Base-by-base conservation (phyloP, 805 yeast species). In the Lachancea fermentati region DNA sequence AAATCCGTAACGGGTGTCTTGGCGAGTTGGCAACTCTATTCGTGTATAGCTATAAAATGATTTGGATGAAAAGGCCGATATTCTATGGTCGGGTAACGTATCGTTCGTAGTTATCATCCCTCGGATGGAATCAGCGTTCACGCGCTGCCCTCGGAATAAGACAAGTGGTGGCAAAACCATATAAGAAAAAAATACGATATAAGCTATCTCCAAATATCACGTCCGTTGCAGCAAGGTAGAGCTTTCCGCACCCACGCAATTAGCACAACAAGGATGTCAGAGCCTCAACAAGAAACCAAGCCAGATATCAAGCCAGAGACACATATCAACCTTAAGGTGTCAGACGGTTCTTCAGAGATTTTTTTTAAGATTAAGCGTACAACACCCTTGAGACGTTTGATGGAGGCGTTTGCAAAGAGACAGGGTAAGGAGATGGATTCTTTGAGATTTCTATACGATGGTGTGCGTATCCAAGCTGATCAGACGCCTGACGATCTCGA, bases 331-430 rank as follows among this genome's bases (percentile, higher is more conserved):
- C 70, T 93, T 66, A 88, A 87, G 65, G 98, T 93, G 35, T 81
- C 95, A 26, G 98, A 93, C 64, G 95, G 95, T 35, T 73, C 82
- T 39, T 83, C 95, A 15, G 99, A 93, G 64, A 89, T 93, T 48
- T 88, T 84, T 65, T 93, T 93, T 80, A 89, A 91, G 66, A 91
- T 93, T 65, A 88, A 89, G 70, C 77, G 85, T 67, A 74, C 89
- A 30, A 93, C 98, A 4, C 95, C 91, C 35, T 75, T 93, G 72
- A 85, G 78, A 65, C 85, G 96, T 68, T 79, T 93, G 56, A 91
- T 93, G 88, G 97, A 91, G 58, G 96, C 97, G 9, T 93, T 91
- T 64, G 94, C 97, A 63, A 89, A 89, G 68, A 85, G 98, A 72
- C 96, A 91, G 60, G 97, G 97, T 32, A 91, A 91, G 63, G 79